Base-by-base conservation (phyloP, 1,284 basidiomycete genomes). In the Irpex sp. region DNA sequence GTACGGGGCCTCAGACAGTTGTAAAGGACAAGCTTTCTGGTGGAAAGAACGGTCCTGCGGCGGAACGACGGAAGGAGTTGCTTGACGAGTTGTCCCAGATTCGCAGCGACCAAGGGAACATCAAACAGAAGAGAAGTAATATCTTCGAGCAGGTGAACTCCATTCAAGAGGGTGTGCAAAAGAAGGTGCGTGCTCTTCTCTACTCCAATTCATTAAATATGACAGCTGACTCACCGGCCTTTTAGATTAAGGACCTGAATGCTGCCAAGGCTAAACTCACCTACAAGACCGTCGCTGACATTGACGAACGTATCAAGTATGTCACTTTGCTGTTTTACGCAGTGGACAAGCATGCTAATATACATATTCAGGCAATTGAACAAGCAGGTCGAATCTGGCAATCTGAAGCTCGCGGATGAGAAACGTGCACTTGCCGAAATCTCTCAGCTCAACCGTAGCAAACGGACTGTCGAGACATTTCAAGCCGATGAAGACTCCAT, bases 351-450 rank as follows among this genome's bases (percentile, higher is more conserved):
- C 23, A 23, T 21, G 37, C 66, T 56, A 23, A 23, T 10, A 42
- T 14, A 8, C 58, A 3, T 42, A 2, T 61, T n/a, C 69, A 96
- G 93, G 68, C 80, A 87, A 66, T 80, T 95, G 69, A 92, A 96
- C 64, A 89, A 83, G 69, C 91, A 95, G 72, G 88, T 99, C 63
- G 96, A 98, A 72, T 91, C 92, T 7, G 97, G 96, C 23, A 86
- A 73, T 65, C 82, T 99, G 84, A 98, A 95, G 75, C 83, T 99
- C 60, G 95, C 91, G 45, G 96, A 98, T 61, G 97, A 99, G 78
- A 98, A 98, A 77, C 89, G 93, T 66, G 93, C 96, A 5, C 82
- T 99, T 19, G 83, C 86, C 67, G 96, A 99, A 71, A 97, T 99
- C 68, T 83, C 80, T 65, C 81, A 82, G 56, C 78, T 82, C 66